Evolutionary conservation across 164 flowering plant species (phyloP), one percentile per base, ranked within the genome.

Genomic region (Malania oleifera): DNA sequence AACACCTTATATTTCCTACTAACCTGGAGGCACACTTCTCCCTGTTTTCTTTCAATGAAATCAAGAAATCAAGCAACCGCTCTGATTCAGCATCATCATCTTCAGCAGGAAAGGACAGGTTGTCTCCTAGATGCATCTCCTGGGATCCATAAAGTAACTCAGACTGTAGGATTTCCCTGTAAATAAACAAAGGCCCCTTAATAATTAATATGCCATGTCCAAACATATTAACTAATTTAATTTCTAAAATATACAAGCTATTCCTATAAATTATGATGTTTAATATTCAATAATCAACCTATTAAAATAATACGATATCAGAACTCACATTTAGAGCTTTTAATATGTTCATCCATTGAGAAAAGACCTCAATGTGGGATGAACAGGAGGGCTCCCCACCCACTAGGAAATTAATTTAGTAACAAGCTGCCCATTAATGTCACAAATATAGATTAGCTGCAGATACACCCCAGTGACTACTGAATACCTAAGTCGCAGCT

Each of bases 121-220:
- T 39, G 11, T 39, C 43, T 39, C 11, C 43, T 39, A 15, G 9
- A 39, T 9, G 9, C 9, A 39, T 15, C 43, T 9, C 43, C 15
- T 39, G 9, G 15, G 15, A 15, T 9, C 15, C 15, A 9, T 15
- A 9, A 39, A 39, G 9, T 39, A 15, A 15, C 15, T 39, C 43
- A 39, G 43, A 39, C 15, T 39, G 43, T 39, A 39, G 43, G 15
- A 39, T 39, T 39, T 39, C 43, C 9, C 43, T 39, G 43, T 15
- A 39, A 39, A 39, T 39, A n/a, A n/a, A n/a, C n/a, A n/a, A n/a
- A n/a, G 40, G 48, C 57, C 20, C 29, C 62, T 46, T 22, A 49
- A 54, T 20, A 35, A 52, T 46, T 22, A 49, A 54, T 20, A 35
- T 46, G 27, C 22, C 43, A 31, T 6, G 12, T 29, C 11, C 38